Percentiles rank a stretch among this genome's conserved stretches.
These are phyloP conservation scores for Gloeophyllum trabeum DNA, from an alignment of 768 basidiomycete species.

Conservation along the genomic window DNA sequence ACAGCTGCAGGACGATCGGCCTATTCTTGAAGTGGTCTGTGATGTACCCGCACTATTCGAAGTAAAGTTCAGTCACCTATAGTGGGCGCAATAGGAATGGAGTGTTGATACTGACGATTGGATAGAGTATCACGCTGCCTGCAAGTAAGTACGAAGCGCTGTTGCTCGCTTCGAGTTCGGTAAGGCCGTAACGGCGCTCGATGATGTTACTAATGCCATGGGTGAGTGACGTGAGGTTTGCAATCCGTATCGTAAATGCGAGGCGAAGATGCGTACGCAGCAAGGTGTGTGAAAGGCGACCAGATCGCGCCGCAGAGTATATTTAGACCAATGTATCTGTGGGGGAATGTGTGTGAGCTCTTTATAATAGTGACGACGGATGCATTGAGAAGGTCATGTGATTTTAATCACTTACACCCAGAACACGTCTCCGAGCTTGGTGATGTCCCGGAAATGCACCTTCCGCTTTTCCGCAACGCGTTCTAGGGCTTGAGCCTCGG, in stretches of 20 bases:
- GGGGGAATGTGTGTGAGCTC: too few relatives aligned
- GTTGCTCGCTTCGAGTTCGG: conserved; percentile 48
- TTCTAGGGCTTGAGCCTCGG: conserved; percentile 52
- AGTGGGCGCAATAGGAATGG: neutral
- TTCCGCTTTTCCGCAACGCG: conserved; percentile 55
- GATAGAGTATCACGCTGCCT: conserved; percentile 61
- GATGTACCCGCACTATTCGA: neutral
- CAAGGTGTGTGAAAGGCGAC: conserved; percentile 69
- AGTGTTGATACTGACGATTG: conserved; percentile 33
- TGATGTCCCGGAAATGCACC: conserved; percentile 49
- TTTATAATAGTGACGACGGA: neutral
- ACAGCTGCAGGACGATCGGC: conserved; percentile 46
- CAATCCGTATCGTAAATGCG: neutral
- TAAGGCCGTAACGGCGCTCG: conserved; percentile 49
- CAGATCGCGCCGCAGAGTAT: conserved; percentile 68
- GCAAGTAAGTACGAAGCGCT: conserved; percentile 63
- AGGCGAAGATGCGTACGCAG: conserved; percentile 36
- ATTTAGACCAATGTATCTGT: conserved; percentile 66
- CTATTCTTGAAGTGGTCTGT: conserved; percentile 45
- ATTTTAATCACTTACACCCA: conserved; percentile 54
- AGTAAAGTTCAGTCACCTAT: too few relatives aligned
- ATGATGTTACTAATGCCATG: conserved; percentile 48
- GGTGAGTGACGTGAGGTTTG: neutral
- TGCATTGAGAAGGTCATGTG: neutral
- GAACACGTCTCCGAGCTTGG: conserved; percentile 63